These are phyloP conservation scores for Leonotis leonurus DNA, from an alignment of 257 asterid species.

Conservation along the genomic window DNA sequence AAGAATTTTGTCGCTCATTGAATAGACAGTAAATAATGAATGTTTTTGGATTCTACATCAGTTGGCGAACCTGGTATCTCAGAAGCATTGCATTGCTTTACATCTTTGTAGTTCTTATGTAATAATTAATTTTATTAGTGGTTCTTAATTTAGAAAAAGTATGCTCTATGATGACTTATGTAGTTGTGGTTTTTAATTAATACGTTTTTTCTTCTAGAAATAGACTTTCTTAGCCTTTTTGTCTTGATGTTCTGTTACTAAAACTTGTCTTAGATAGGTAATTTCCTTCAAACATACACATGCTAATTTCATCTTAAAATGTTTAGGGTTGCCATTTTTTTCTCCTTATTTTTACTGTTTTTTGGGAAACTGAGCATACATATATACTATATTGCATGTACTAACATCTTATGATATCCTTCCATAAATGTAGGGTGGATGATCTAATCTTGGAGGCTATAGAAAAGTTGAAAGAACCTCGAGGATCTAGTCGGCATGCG, in stretches of 20 bases:
- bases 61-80: background rate
- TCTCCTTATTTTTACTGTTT: background rate
- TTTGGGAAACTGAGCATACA: background rate
- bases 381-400: background rate
- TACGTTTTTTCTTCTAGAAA: background rate
- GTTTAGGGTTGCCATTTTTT: background rate
- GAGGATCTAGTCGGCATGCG: conserved; percentile 68
- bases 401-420: conserved; percentile 5
- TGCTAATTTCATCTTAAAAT: background rate
- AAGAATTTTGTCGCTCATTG: background rate
- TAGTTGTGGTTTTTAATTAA: background rate
- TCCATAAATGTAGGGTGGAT: conserved; percentile 57
- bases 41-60: background rate
- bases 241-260: background rate
- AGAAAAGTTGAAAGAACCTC: conserved; percentile 80
- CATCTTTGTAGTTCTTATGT: background rate
- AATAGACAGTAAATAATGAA: background rate
- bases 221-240: background rate
- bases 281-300: background rate
- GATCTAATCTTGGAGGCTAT: conserved; percentile 79
- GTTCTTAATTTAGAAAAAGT: background rate
- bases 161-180: background rate
- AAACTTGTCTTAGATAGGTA: background rate
- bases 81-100: background rate
- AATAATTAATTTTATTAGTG: background rate